Evolutionary conservation across 352 stramenopile genomes (phyloP).

Genomic region (Phytophthora tubulina): DNA sequence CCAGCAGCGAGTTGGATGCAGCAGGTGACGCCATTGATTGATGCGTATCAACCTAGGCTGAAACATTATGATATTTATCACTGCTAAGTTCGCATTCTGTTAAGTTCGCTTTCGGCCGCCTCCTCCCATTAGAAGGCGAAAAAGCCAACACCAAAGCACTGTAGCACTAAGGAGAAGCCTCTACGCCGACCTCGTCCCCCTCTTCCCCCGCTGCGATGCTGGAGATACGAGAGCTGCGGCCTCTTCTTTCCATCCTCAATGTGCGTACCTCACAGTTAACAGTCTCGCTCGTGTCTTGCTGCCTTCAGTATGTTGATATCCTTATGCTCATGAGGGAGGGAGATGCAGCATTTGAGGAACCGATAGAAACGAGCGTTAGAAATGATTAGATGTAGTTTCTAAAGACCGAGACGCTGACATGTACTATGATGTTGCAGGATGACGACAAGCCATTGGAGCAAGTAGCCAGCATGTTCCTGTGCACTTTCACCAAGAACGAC

Average conservation of each 20-base stretch:
- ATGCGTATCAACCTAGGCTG: constrained; percentile 3
- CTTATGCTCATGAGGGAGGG: background rate
- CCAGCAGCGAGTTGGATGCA: constrained; percentile 39
- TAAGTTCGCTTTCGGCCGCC: constrained; percentile 14
- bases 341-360: background rate
- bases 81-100: constrained; percentile 15
- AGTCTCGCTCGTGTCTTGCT: background rate
- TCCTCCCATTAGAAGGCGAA: constrained; percentile 31
- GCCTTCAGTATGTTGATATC: background rate
- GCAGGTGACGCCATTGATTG: constrained; percentile 52
- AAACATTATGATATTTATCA: constrained; percentile 17
- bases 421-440: constrained; percentile 54
- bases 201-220: constrained; percentile 56
- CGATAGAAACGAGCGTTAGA: constrained; percentile 27
- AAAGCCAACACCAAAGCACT: background rate
- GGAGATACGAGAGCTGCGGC: constrained; percentile 83
- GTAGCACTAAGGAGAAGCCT: constrained; percentile 24
- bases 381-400: constrained; percentile 23
- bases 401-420: constrained; percentile 1
- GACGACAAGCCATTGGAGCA: constrained; percentile 87
- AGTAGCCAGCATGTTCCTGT: constrained; percentile 72
- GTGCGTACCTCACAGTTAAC: constrained; percentile 45
- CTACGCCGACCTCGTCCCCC: constrained; percentile 13
- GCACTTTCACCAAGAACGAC: constrained; percentile 90
- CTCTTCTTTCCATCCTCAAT: constrained; percentile 86